Evolutionary conservation across 1,284 basidiomycete genomes (phyloP).

Genomic region (Rugosomyces carneus): DNA sequence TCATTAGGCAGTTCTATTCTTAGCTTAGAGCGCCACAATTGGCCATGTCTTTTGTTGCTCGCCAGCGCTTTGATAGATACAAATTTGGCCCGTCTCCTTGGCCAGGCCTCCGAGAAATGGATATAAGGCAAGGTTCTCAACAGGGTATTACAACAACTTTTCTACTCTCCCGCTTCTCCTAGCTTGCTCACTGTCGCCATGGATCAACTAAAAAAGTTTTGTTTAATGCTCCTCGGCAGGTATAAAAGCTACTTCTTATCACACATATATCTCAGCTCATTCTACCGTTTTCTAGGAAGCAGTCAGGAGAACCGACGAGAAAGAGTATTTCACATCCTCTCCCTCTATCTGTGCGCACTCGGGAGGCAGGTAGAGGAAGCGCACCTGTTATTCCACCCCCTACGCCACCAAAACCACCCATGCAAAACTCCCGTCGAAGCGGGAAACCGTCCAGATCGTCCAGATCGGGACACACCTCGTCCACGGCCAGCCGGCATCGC

Average conservation of each 20-base stretch:
- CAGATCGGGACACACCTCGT: no score
- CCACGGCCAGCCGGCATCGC: not conserved
- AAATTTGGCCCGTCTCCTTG: not conserved
- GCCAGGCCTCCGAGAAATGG: not conserved
- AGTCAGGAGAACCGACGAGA: constrained; percentile 11
- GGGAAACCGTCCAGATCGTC: no score
- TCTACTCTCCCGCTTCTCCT: not conserved
- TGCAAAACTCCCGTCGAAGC: no score
- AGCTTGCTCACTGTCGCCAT: not conserved
- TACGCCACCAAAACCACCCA: not conserved
- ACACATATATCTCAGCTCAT: not conserved
- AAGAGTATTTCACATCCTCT: constrained; percentile 16
- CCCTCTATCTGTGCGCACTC: constrained; percentile 7
- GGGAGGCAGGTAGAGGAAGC: not conserved
- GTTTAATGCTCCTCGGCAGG: constrained; percentile 16
- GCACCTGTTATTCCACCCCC: not conserved
- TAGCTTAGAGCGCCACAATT: constrained; percentile 5
- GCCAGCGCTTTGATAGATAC: no score
- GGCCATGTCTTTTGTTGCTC: no score
- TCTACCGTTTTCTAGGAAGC: constrained; percentile 4
- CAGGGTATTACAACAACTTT: not conserved
- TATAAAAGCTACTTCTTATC: not conserved
- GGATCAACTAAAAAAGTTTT: constrained; percentile 17
- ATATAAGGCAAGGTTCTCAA: not conserved
- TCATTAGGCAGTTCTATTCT: constrained; percentile 9